phyloP scores from a whole-genome alignment of 352 stramenopile genomes.

The Pythium brassicae region DNA sequence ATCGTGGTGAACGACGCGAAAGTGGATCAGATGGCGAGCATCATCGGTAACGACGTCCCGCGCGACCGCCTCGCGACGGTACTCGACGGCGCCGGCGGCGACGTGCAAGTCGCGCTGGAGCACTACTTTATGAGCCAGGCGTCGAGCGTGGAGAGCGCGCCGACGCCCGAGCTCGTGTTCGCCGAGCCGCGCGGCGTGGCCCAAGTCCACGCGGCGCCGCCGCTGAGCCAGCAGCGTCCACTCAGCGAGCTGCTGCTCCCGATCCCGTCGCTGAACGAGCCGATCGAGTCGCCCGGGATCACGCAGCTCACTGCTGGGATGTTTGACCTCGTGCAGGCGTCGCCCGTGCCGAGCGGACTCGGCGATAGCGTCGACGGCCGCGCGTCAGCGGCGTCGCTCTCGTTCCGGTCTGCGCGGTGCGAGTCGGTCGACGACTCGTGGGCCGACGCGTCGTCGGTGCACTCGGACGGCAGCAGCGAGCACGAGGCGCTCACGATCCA shows the following conservation, averaged over 20 bases:
- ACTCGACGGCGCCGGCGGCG: constrained; percentile 72
- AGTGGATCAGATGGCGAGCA: constrained; percentile 83
- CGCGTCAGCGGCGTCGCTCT: not conserved
- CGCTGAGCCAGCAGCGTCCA: constrained; percentile 37
- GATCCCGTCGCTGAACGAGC: constrained; percentile 46
- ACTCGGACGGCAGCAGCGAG: constrained; percentile 23
- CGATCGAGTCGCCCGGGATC: constrained; percentile 13
- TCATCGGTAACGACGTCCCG: constrained; percentile 71
- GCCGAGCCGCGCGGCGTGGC: constrained; percentile 11
- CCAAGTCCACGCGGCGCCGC: constrained; percentile 29
- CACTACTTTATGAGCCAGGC: constrained; percentile 85
- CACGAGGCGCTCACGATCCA: constrained; percentile 79
- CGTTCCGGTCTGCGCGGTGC: constrained; percentile 7
- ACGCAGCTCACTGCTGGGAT: constrained; percentile 10
- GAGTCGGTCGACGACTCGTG: constrained; percentile 15
- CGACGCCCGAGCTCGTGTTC: not conserved
- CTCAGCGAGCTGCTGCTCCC: constrained; percentile 68
- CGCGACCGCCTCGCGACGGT: constrained; percentile 68
- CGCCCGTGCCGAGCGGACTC: not conserved
- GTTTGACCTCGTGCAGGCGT: constrained; percentile 15
- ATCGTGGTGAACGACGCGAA: constrained; percentile 67
- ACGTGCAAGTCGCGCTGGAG: constrained; percentile 82
- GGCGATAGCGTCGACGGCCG: not conserved
- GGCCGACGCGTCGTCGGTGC: constrained; percentile 13
- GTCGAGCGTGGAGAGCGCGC: constrained; percentile 30